Evolutionary conservation across 176 grass and related monocot species (phyloP), one percentile per base, ranked within the genome.

Genomic region (Microstegium vimineum): DNA sequence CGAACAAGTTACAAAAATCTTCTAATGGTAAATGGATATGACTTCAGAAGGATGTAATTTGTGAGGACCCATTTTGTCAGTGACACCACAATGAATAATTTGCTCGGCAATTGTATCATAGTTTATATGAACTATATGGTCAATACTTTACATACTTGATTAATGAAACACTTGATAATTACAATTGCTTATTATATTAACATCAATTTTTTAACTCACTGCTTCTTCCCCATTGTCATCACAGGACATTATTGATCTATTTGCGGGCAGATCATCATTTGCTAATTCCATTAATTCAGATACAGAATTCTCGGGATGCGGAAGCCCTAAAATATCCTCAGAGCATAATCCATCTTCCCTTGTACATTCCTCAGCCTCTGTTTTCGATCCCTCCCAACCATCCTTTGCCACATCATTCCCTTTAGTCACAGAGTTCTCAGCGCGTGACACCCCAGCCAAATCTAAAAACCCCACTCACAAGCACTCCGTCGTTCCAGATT

Each of bases 211-310:
- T 8, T 64, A 71, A 87, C 28, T n/a, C n/a, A n/a, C n/a, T 41
- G 22, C 6, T 33, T 25, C 41, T 62, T 68, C 42, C n/a, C 17
- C 14, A 66, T 84, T 86, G 20, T 51, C 13, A 76, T 86, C 80
- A 33, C 83, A 95, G 90, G 80, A 66, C 40, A 87, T 71, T 52
- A 76, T 84, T 52, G 90, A 90, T 90, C 86, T 92, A 38, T 92
- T 95, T 90, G 82, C 66, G 41, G 51, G 61, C 4, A 85, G 77
- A 43, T 31, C 86, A 27, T 65, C 68, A 9, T 78, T 88, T 88
- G 23, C 73, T 73, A 32, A 60, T 67, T 84, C 78, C 17, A 47
- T 32, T 82, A 80, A 74, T 82, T 78, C 90, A 74, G 79, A 43
- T 52, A 68, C 31, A 36, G 86, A 88, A 20, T 82, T 91, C 62